Base-by-base conservation (phyloP, 2,329 filamentous ascomycete genomes). In the Apiospora kogelbergensis region DNA sequence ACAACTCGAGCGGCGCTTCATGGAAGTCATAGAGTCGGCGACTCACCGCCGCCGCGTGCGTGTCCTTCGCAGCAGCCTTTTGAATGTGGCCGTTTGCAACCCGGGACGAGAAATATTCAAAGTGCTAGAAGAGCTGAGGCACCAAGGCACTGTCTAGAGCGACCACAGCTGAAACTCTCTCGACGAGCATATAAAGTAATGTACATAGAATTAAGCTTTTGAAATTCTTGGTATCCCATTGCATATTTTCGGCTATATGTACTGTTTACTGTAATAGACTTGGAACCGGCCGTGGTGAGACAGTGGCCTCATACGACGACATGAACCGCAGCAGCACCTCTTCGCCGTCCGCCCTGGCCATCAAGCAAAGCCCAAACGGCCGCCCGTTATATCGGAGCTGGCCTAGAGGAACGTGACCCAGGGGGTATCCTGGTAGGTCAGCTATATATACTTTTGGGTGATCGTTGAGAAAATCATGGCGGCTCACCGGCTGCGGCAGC, bases 361-460 rank as follows among this genome's bases (percentile, higher is more conserved):
- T 45, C n/a, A 66, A n/a, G 30, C 65, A 66, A 3, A 66, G 15
- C 30, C 65, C 65, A 6, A 66, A 66, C 2, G 65, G 65, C 44
- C 65, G 65, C 2, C 41, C 65, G 33, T 66, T 66, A 30, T 66
- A 46, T 1, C 3, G 7, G 24, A 66, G 44, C 10, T 37, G 41
- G 13, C 44, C 65, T 3, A 53, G 65, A 17, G 65, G 65, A 2
- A 66, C 44, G 22, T 30, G 26, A 0, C 41, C 65, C 3, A 66
- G 20, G 9, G 65, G 65, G n/a, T 66, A 66, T 6, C 65, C 65
- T 66, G 26, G 2, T 65, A 20, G 4, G 63, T 46, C 1, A 30
- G 22, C 6, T 24, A 22, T 7, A 7, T 9, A 20, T 20, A 1
- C 10, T 24, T 9, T 6, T 20, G 37, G 40, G 40, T 41, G 9